Base-by-base conservation (phyloP, 2,329 filamentous ascomycete genomes). In the Fusarium sublunatum region DNA sequence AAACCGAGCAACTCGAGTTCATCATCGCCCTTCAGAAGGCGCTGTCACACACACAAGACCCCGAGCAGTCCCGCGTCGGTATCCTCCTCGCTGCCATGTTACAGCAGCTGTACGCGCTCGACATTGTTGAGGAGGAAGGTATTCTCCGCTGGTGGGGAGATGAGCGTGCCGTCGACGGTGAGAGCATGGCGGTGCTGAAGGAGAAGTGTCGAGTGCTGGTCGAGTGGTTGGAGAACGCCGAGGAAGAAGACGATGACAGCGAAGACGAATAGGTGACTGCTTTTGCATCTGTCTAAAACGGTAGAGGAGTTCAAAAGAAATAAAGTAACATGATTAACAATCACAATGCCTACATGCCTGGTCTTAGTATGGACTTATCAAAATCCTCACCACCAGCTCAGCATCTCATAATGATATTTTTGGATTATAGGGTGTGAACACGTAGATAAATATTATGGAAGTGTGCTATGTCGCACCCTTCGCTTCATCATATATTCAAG, bases 61-160 rank as follows among this genome's bases (percentile, higher is more conserved):
- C 81, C 34, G 83, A 85, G 53, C 66, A 76, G 25, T 70, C 73
- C 24, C 79, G 77, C 55, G 78, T 80, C 4, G 84, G 85, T 11
- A 89, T 71, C 77, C 84, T 97, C 9, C 83, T 98, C 31, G 84
- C 93, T 4, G 91, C 89, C 35, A 81, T 92, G 68, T 85, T 92
- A 67, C 95, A 96, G 78, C 91, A 93, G 75, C 81, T 98, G 47
- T 96, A 96, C 73, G 87, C 91, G 65, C 77, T 91, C 44, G 95
- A 98, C 65, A 83, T 96, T 13, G 78, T 97, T 2, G 92, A 97
- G 73, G 92, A 97, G 72, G 93, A 97, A 38, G 93, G 91, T 0
- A 91, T 97, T 66, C 79, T 94, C 70, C 84, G 85, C 43, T 99
- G 95, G 95, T 98, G 93, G 93, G 85, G 82, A 19, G 90, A 96